Conservation (phyloP, 129 eudicot species). For the Flaveria bidentis region DNA sequence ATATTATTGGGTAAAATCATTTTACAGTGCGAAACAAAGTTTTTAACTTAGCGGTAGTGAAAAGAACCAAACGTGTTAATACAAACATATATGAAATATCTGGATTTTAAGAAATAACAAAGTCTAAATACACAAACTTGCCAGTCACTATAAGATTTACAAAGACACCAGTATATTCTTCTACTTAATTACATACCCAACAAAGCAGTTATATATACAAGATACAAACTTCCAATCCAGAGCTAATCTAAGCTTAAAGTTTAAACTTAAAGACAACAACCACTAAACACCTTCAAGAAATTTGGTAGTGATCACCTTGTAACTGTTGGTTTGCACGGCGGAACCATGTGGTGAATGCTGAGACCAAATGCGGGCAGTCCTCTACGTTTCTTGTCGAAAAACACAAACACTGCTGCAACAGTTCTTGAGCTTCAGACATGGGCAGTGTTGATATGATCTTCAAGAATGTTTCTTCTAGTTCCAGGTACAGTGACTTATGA, state of each 20-base stretch:
- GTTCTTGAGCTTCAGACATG: slow-evolving; percentile 73
- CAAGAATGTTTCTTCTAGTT: slow-evolving; percentile 78
- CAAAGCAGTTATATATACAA: slow-evolving; percentile 29
- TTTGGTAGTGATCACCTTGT: slow-evolving; percentile 37
- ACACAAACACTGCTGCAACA: slow-evolving; percentile 86
- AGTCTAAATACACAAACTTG: slow-evolving; percentile 3
- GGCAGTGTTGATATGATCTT: slow-evolving; percentile 80
- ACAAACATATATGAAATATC: too few species aligned
- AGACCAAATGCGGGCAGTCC: slow-evolving; percentile 85
- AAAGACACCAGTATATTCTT: slow-evolving; percentile 1
- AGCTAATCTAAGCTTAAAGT: slow-evolving; percentile 10
- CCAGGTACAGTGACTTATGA: slow-evolving; percentile 56
- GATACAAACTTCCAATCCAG: neutral
- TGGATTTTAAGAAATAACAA: too few species aligned
- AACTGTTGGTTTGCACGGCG: slow-evolving; percentile 66
- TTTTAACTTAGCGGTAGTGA: too few species aligned
- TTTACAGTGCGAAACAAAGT: too few species aligned
- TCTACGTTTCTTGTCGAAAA: slow-evolving; percentile 90
- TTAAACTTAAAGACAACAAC: neutral
- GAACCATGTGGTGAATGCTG: slow-evolving; percentile 92
- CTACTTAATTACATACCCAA: slow-evolving; percentile 6
- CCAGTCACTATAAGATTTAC: slow-evolving; percentile 28
- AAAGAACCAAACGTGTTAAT: too few species aligned
- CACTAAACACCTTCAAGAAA: slow-evolving; percentile 24
- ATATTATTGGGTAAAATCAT: too few species aligned